A percentile compares a stretch with the other conserved stretches of the same genome.
phyloP scores from a whole-genome alignment of 148 eudicot species.

The Rhododendron griersonianum region DNA sequence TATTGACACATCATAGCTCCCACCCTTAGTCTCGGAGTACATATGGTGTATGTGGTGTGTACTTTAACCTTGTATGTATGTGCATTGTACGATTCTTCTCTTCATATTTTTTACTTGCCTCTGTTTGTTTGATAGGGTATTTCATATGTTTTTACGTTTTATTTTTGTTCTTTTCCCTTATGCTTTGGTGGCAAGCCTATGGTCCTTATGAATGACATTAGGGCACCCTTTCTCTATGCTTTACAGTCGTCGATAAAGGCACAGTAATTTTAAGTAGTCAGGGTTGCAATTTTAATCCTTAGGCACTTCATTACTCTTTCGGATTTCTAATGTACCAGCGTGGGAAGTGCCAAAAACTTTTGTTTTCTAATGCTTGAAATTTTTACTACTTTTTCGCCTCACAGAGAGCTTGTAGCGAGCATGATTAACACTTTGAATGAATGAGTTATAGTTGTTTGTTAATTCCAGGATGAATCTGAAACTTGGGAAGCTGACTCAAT shows the following conservation, averaged over 20 bases:
- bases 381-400: not conserved
- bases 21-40: not conserved
- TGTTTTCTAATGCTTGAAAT: not conserved
- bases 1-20: not conserved
- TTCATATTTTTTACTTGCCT: not conserved
- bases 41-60: too few relatives aligned
- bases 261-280: not conserved
- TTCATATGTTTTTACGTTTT: not conserved
- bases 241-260: not conserved
- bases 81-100: not conserved
- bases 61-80: not conserved
- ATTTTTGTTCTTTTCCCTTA: not conserved
- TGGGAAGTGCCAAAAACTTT: not conserved
- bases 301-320: not conserved
- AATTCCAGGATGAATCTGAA: slow-evolving; percentile 71
- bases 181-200: not conserved
- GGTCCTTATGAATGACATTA: not conserved
- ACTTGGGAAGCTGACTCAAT: slow-evolving; percentile 60
- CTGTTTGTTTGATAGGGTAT: not conserved
- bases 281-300: not conserved
- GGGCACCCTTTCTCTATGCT: not conserved
- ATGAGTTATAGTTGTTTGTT: slow-evolving; percentile 6
- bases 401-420: not conserved
- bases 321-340: not conserved
- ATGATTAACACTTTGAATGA: not conserved